Evolutionary conservation across 257 asterid genomes (phyloP), one percentile per base, ranked within the genome.

Genomic region (Pogostemon cablin): DNA sequence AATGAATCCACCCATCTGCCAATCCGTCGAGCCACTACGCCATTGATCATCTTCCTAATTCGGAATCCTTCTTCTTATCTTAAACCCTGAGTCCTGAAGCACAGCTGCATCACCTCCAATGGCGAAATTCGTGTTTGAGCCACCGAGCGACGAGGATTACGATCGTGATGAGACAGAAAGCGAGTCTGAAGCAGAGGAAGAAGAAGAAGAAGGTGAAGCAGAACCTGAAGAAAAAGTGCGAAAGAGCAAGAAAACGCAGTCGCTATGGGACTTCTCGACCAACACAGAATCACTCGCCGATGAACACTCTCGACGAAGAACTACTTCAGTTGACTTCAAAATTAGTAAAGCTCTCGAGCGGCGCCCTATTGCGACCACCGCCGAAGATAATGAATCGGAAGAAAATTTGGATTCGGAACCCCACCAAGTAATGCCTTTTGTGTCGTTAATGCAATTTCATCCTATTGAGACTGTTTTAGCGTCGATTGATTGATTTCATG

Each of bases 241-340:
- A 4, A 78, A 56, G 38, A 82, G 58, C 46, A 79, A 80, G 48
- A 89, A 78, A 67, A 20, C 95, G 56, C 97, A 91, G 79, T 86
- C 98, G 15, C 98, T 98, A 0, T 95, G 99, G 99, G 99, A 95
- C 75, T 95, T 95, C 84, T 95, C 99, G 17, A 25, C 90, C 40
- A 91, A 89, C 76, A 80, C 92, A 0, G 93, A 84, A 66, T 86
- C 99, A 2, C 92, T 84, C 6, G 92, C 86, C 46, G 96, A 91
- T n/a, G 95, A 95, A 60, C 97, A 89, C 71, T 79, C 84, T 15
- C 84, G 87, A 59, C 86, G 91, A 52, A 80, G 90, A 76, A 93
- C 98, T 20, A 93, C 99, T 25, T 93, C 99, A 8, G 69, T 93
- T 41, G 99, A 93, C 73, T 43, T 76, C 39, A 93, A 93, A 68